These are phyloP conservation scores for Pseudopyricularia cyperi DNA, from an alignment of 2,329 filamentous ascomycete species.

Conservation along the genomic window DNA sequence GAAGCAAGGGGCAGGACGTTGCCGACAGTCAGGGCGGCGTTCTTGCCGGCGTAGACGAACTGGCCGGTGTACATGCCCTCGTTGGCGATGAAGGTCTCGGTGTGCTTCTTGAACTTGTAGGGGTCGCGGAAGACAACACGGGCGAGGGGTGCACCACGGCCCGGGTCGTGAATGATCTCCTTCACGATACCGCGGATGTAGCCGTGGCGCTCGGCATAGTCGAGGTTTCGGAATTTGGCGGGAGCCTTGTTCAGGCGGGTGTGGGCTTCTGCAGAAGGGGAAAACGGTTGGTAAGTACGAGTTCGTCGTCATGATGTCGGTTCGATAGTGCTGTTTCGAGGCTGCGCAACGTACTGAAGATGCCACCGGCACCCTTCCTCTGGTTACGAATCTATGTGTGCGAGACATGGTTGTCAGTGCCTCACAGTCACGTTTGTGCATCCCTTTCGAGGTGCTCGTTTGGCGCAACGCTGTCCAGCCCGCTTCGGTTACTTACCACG, in stretches of 20 bases:
- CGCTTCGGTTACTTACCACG: conserved; percentile 23
- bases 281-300: neutral
- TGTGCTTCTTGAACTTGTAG: conserved; percentile 95
- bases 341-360: conserved; percentile 27
- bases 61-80: conserved; percentile 99
- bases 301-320: neutral
- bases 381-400: conserved; percentile 48
- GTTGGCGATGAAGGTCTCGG: conserved; percentile 99
- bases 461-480: neutral
- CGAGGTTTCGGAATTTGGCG: conserved; percentile 88
- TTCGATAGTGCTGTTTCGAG: neutral
- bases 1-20: conserved; percentile 91
- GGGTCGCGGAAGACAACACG: conserved; percentile 95
- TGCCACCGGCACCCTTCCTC: conserved; percentile 46
- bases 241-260: conserved; percentile 90
- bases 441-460: neutral
- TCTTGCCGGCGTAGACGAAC: conserved; percentile 99
- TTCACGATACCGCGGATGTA: conserved; percentile 96
- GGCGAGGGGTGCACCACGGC: conserved; percentile 94
- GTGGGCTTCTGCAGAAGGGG: conserved; percentile 10
- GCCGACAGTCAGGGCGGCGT: conserved; percentile 89
- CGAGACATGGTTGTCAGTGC: neutral
- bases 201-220: conserved; percentile 93
- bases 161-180: conserved; percentile 98
- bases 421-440: neutral